phyloP scores from a whole-genome alignment of 768 basidiomycete genomes.

The Phanerochaete carnosa region DNA sequence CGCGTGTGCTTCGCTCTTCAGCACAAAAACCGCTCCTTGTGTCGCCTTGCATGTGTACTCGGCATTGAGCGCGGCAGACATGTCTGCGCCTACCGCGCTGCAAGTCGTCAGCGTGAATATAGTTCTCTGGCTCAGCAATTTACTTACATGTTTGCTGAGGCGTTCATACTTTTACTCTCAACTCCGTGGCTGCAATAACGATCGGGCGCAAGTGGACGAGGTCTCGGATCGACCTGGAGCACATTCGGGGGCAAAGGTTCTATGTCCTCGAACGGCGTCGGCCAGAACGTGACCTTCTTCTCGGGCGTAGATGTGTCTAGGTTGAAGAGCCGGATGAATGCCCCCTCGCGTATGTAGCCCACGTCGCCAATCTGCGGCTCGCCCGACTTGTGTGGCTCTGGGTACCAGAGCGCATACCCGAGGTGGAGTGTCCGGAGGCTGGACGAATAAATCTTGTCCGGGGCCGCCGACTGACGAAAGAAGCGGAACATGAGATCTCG shows the following conservation, averaged over 20 bases:
- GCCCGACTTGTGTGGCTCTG: neutral
- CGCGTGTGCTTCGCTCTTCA: neutral
- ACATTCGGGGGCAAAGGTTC: neutral
- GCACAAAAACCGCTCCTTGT: neutral
- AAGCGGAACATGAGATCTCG: too few species aligned
- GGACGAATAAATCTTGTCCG: too few species aligned
- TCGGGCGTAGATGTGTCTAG: neutral
- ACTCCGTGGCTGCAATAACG: neutral
- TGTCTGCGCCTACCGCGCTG: neutral
- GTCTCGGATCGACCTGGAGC: neutral
- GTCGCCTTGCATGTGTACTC: neutral
- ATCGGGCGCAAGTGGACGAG: neutral
- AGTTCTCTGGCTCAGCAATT: neutral
- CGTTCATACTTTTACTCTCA: neutral
- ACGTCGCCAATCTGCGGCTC: constrained; percentile 5
- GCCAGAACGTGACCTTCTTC: neutral
- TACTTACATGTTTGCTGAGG: neutral
- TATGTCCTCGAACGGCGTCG: neutral
- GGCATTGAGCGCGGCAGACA: neutral
- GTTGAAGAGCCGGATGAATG: constrained; percentile 10
- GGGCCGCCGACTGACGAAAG: too few species aligned
- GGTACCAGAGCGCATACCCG: constrained; percentile 4
- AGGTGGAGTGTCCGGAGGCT: too few species aligned
- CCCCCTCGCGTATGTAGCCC: constrained; percentile 1
- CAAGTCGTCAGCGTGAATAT: neutral